A percentile compares a stretch with the other conserved stretches of the same genome.
Evolutionary conservation across 805 yeast genomes (phyloP).

Genomic region (Candida piceae): DNA sequence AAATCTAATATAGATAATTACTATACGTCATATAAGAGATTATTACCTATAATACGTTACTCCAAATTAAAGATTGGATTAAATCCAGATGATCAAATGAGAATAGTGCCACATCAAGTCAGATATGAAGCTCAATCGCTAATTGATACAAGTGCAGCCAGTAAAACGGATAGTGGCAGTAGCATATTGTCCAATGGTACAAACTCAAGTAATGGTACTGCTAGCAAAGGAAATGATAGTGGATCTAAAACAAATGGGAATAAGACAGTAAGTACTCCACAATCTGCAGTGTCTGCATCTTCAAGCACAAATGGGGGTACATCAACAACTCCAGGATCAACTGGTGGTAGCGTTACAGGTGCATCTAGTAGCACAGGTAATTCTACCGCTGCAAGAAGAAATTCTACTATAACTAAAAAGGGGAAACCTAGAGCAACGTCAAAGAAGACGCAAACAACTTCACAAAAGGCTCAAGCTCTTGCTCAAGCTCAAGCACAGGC

Average conservation of each 20-base stretch:
- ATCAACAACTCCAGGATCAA: conserved; percentile 2
- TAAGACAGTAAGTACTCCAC: not conserved
- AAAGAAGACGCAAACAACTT: conserved; percentile 6
- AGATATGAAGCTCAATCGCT: conserved; percentile 17
- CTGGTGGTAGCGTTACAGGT: not conserved
- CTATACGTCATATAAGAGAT: conserved; percentile 37
- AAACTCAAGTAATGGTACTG: not conserved
- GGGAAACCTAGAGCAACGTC: conserved; percentile 7
- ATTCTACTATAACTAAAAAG: conserved; percentile 3
- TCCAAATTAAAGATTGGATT: conserved; percentile 47
- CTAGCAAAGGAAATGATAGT: not conserved
- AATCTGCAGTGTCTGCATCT: not conserved
- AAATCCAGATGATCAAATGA: conserved; percentile 43
- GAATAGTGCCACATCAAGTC: conserved; percentile 20
- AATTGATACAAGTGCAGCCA: conserved; percentile 8
- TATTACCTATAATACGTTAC: conserved; percentile 46
- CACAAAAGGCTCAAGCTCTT: conserved; percentile 1
- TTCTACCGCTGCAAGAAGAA: conserved; percentile 1
- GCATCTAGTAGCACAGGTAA: not conserved
- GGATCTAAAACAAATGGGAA: not conserved
- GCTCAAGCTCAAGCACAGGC: conserved; percentile 1
- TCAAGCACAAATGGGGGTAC: not conserved
- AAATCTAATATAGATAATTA: conserved; percentile 38
- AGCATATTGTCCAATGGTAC: not conserved
- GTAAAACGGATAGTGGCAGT: not conserved